Percentiles rank a stretch among this genome's conserved stretches.
These are phyloP conservation scores for Fusarium devonianum DNA, from an alignment of 2,329 filamentous ascomycete genomes.

Conservation along the genomic window DNA sequence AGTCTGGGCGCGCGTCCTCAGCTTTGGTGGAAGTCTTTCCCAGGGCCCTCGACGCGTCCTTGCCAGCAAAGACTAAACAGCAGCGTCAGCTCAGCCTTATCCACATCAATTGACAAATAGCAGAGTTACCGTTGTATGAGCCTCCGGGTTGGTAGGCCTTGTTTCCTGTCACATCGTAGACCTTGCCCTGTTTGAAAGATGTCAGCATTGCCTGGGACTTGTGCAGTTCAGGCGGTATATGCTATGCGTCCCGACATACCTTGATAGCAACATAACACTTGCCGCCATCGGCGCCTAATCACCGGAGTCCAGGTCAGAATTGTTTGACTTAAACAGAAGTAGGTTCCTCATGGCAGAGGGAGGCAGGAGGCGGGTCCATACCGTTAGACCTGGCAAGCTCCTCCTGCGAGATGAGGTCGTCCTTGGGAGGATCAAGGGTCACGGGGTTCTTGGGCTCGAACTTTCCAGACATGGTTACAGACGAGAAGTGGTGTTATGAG, in stretches of 20 bases:
- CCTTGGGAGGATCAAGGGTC: slow-evolving; percentile 81
- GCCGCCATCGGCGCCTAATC: slow-evolving; percentile 67
- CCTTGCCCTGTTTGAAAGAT: slow-evolving; percentile 70
- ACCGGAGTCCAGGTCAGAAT: no score
- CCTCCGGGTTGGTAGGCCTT: slow-evolving; percentile 83
- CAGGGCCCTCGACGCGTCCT: slow-evolving; percentile 92
- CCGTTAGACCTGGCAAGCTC: slow-evolving; percentile 84
- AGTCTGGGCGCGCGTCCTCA: slow-evolving; percentile 84
- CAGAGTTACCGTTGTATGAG: slow-evolving; percentile 80
- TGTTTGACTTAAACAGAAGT: no score
- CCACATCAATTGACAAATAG: neutral
- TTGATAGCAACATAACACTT: slow-evolving; percentile 76
- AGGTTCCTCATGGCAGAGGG: neutral
- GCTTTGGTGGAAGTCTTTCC: slow-evolving; percentile 85
- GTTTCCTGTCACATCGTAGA: slow-evolving; percentile 95
- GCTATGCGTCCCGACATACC: slow-evolving; percentile 48
- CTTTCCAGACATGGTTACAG: slow-evolving; percentile 61
- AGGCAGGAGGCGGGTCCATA: slow-evolving; percentile 53
- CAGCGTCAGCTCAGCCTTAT: slow-evolving; percentile 10
- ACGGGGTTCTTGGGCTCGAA: slow-evolving; percentile 84
- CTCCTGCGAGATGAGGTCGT: slow-evolving; percentile 82
- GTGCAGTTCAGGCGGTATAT: neutral
- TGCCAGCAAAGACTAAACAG: slow-evolving; percentile 85
- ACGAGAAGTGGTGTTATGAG: neutral
- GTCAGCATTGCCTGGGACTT: slow-evolving; percentile 19